Conservation (phyloP, 805 yeast species). For the Myxozyma lipomycoides region DNA sequence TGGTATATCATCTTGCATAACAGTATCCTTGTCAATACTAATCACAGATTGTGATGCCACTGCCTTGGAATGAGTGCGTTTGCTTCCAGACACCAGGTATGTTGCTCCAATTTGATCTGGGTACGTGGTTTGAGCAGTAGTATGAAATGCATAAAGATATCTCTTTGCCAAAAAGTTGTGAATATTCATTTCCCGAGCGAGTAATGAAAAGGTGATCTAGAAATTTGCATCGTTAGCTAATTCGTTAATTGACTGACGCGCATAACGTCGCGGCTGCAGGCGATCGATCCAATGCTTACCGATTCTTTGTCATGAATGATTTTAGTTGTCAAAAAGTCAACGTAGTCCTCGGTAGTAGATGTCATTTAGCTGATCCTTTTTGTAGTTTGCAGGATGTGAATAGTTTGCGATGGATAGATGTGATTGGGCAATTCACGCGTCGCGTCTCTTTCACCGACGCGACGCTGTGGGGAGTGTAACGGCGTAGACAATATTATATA, state of each 20-base stretch:
- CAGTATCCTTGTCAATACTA: not conserved
- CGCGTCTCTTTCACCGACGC: no score
- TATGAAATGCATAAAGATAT: conserved; percentile 16
- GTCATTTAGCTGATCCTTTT: no score
- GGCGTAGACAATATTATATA: no score
- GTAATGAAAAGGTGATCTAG: conserved; percentile 22
- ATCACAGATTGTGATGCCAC: not conserved
- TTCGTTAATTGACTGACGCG: no score
- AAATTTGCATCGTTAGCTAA: no score
- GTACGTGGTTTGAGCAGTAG: conserved; percentile 1
- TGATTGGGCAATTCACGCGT: no score
- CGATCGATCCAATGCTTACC: conserved; percentile 7
- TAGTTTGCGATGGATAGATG: no score
- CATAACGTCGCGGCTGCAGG: no score
- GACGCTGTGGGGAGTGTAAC: no score
- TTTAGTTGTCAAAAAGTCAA: conserved; percentile 16
- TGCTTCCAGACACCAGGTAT: conserved; percentile 13
- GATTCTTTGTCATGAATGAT: conserved; percentile 18
- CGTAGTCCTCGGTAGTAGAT: no score
- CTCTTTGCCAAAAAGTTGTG: conserved; percentile 12
- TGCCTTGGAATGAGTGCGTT: not conserved
- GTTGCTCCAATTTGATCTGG: conserved; percentile 21
- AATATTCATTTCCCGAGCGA: conserved; percentile 17
- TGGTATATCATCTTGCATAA: not conserved
- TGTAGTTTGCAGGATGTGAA: no score